Conservation (phyloP, 2,329 filamentous ascomycete species). For the Alternaria angustiovoidea region DNA sequence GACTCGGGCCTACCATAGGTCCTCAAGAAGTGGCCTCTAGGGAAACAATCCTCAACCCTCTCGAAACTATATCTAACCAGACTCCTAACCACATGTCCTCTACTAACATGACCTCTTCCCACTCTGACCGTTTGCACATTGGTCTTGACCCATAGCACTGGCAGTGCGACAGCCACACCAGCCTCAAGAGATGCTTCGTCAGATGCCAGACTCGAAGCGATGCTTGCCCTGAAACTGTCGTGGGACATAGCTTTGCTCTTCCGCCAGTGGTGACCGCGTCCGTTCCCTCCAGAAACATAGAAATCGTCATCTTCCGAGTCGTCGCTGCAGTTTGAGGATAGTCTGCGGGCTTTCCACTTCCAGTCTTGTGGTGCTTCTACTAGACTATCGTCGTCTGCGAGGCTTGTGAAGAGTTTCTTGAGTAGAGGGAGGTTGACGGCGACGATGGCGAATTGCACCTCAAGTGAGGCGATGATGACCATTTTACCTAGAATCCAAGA, state of each 20-base stretch:
- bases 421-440: constrained; percentile 45
- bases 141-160: constrained; percentile 7
- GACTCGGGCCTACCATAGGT: constrained; percentile 5
- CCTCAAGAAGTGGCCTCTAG: constrained; percentile 9
- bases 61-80: constrained; percentile 11
- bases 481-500: constrained; percentile 44
- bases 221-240: not conserved
- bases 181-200: constrained; percentile 9
- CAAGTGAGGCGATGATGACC: constrained; percentile 42
- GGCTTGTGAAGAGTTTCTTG: constrained; percentile 41
- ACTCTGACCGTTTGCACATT: constrained; percentile 10
- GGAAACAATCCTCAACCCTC: constrained; percentile 12
- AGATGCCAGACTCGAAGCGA: constrained; percentile 3
- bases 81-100: constrained; percentile 11
- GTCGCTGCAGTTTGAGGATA: not conserved
- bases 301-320: constrained; percentile 2
- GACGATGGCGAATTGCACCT: constrained; percentile 45
- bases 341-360: not conserved
- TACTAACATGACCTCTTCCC: constrained; percentile 9
- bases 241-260: constrained; percentile 4
- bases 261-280: not conserved
- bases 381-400: constrained; percentile 1
- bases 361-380: not conserved
- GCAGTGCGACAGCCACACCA: constrained; percentile 11
- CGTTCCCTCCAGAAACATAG: constrained; percentile 1